phyloP scores from a whole-genome alignment of 106 monocot species.

The Phalaenopsis equestris region DNA sequence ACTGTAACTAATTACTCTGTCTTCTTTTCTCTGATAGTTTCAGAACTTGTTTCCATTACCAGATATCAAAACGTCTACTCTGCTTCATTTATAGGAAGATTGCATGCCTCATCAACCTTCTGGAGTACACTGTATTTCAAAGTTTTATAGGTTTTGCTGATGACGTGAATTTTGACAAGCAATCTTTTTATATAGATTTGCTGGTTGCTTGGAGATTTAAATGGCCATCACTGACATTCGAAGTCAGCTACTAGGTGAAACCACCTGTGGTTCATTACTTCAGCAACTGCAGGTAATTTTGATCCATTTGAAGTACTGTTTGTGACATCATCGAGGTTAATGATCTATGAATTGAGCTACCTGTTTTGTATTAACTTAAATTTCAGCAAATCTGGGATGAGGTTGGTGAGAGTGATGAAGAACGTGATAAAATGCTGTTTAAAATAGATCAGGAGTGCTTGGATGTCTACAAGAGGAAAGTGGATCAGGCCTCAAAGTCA shows the following conservation, averaged over 20 bases:
- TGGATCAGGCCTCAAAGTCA: conserved; percentile 77
- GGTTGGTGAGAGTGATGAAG: conserved; percentile 87
- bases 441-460: conserved; percentile 93
- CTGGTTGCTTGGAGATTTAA: not conserved
- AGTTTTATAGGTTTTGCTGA: not conserved
- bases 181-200: not conserved
- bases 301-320: not conserved
- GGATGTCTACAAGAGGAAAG: conserved; percentile 93
- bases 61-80: not conserved
- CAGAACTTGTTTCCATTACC: not conserved
- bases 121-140: not conserved
- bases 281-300: conserved; percentile 58
- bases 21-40: not conserved
- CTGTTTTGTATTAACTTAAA: not conserved
- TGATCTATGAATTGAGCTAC: not conserved
- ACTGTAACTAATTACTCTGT: not conserved
- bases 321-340: not conserved
- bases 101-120: not conserved
- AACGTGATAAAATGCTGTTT: conserved; percentile 83
- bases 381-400: conserved; percentile 92
- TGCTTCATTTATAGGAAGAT: not conserved
- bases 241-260: conserved; percentile 22
- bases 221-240: conserved; percentile 39
- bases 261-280: conserved; percentile 56
- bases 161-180: no score